phyloP scores from a whole-genome alignment of 768 basidiomycete genomes.

The Solioccasus polychromus region DNA sequence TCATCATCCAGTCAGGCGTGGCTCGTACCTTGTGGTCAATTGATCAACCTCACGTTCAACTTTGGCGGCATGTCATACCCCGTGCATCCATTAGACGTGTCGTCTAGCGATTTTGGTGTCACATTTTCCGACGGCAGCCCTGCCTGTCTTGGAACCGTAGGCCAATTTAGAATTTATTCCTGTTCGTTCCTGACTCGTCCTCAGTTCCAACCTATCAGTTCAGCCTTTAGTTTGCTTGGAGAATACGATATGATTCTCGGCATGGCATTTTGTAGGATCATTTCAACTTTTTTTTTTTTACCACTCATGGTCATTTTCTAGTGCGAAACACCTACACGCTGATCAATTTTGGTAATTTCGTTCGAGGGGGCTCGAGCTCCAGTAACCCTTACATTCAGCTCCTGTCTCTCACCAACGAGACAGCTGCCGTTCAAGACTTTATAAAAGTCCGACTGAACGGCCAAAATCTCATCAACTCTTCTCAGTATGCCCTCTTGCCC shows the following conservation, averaged over 20 bases:
- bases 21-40: constrained; percentile 72
- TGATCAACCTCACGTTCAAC: constrained; percentile 67
- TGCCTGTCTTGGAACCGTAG: constrained; percentile 66
- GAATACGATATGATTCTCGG: constrained; percentile 83
- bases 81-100: constrained; percentile 71
- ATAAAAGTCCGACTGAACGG: constrained; percentile 59
- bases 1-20: constrained; percentile 54
- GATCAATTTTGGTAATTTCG: constrained; percentile 69
- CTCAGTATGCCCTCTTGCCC: constrained; percentile 61
- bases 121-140: constrained; percentile 44
- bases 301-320: constrained; percentile 27
- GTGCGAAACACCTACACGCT: constrained; percentile 77
- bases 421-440: constrained; percentile 62
- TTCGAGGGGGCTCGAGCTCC: constrained; percentile 46
- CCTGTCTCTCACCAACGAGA: constrained; percentile 52
- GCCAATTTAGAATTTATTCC: constrained; percentile 22
- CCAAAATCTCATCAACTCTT: constrained; percentile 50
- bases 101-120: constrained; percentile 52
- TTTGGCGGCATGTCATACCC: constrained; percentile 70
- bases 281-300: not conserved
- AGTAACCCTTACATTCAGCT: constrained; percentile 69
- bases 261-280: constrained; percentile 68
- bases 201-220: constrained; percentile 81
- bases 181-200: constrained; percentile 6
- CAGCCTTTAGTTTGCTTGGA: constrained; percentile 72